Evolutionary conservation across 345 rosid genomes (phyloP).

Genomic region (Eutrema japonicum): DNA sequence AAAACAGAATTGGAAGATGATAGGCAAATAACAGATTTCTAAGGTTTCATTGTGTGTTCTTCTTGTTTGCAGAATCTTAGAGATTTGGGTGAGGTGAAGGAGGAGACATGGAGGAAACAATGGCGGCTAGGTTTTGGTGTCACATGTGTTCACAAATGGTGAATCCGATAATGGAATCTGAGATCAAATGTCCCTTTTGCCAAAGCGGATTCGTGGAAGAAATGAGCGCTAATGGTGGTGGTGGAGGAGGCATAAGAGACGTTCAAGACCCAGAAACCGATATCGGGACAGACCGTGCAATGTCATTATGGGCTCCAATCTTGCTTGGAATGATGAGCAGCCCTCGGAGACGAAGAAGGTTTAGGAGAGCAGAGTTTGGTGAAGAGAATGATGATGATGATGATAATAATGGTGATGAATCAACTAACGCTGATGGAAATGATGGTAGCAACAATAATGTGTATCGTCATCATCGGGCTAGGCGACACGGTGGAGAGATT

Average conservation of each 20-base stretch:
- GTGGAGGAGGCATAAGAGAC: conserved; percentile 24
- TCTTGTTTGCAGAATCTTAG: conserved; percentile 25
- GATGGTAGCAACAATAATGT: conserved; percentile 44
- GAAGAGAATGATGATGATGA: conserved; percentile 54
- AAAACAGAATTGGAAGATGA: not conserved
- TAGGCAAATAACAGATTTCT: not conserved
- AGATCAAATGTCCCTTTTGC: conserved; percentile 88
- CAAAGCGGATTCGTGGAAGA: conserved; percentile 50
- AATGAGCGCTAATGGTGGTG: conserved; percentile 24
- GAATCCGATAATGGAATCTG: conserved; percentile 66
- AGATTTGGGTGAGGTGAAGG: conserved; percentile 22
- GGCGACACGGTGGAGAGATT: conserved; percentile 53
- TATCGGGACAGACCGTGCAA: conserved; percentile 71
- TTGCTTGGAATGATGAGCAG: conserved; percentile 86
- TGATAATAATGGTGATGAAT: conserved; percentile 30
- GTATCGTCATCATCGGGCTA: conserved; percentile 41
- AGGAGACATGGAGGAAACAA: conserved; percentile 61
- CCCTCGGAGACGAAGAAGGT: conserved; percentile 59
- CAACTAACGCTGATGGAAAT: conserved; percentile 50
- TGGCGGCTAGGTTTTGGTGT: conserved; percentile 63
- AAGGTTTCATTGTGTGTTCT: conserved; percentile 17
- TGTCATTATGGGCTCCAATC: conserved; percentile 85
- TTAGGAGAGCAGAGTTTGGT: conserved; percentile 56
- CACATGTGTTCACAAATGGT: conserved; percentile 73
- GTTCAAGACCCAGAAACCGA: conserved; percentile 56